Base-by-base conservation (phyloP, 192 early-diverging fungal genomes). In the Obelidium mucronatum region DNA sequence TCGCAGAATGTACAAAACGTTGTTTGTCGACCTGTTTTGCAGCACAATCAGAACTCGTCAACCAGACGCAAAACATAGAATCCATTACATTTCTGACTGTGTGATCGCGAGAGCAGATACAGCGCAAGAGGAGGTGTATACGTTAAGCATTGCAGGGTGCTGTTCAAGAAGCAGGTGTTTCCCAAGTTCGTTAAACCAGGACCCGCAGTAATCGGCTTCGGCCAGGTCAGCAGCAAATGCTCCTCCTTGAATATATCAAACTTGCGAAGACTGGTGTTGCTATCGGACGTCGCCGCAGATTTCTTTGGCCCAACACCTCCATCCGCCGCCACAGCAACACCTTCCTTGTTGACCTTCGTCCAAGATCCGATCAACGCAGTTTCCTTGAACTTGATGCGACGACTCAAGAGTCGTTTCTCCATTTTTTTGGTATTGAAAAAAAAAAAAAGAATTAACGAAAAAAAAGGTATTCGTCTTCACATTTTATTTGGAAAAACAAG, bases 111-210 rank as follows among this genome's bases (percentile, higher is more conserved):
- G 15, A 68, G 58, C 0, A 84, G 51, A 62, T 68, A 40, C 6
- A 30, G 4, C 2, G 80, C 77, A n/a, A 82, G 59, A 3, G 79
- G 71, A 8, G 73, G 62, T 1, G 73, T 91, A 68, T 93, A 90
- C 6, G 91, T 90, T 59, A 96, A 72, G 71, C 94, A 97, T 81
- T 95, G 93, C 37, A 95, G 74, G 26, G 90, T 91, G 17, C 93
- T 91, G 80, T 94, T 94, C 90, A 94, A 88, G 74, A 90, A 94
- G 77, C 93, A 94, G 0, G 93, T 94, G 66, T 94, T 94, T 13
- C 93, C 93, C n/a, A 94, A 74, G 75, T 94, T 94, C 35, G 73
- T 76, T 51, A 94, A 81, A 15, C 93, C 93, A 13, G 88, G 83
- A 44, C 72, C 78, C 5, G 59, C 42, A 34, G 77, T 54, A 59